A percentile compares a stretch with the other conserved stretches of the same genome.
These are phyloP conservation scores for Panicum hallii DNA, from an alignment of 202 grass and related monocot genomes.

Conservation along the genomic window DNA sequence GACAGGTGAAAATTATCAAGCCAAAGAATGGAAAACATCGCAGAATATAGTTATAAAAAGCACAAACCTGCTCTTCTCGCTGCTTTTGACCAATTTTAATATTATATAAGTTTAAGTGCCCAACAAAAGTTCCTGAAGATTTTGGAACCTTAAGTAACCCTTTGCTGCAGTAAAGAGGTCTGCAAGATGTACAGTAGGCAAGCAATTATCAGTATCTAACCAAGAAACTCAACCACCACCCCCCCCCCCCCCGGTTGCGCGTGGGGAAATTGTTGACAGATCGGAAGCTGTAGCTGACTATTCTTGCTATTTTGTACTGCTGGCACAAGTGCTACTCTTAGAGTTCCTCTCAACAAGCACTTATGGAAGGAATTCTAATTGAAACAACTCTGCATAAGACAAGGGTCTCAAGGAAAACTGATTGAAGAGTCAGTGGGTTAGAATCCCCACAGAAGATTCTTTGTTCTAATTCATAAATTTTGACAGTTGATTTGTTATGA, in stretches of 20 bases:
- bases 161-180: constrained; percentile 89
- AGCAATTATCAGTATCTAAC: constrained; percentile 25
- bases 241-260: too few relatives aligned
- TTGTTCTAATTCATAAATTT: constrained; percentile 25
- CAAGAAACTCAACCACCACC: not conserved
- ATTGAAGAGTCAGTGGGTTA: not conserved
- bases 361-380: not conserved
- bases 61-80: constrained; percentile 56
- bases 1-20: constrained; percentile 37
- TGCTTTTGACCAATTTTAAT: constrained; percentile 50
- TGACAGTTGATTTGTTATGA: constrained; percentile 11
- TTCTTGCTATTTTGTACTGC: too few relatives aligned
- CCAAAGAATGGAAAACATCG: constrained; percentile 24
- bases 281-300: too few relatives aligned
- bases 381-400: not conserved
- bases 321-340: not conserved
- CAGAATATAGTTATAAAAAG: constrained; percentile 27
- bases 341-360: not conserved
- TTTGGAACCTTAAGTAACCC: constrained; percentile 78
- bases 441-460: constrained; percentile 15
- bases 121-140: constrained; percentile 56
- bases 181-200: constrained; percentile 51
- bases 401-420: constrained; percentile 7
- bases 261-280: too few relatives aligned
- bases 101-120: constrained; percentile 69